Evolutionary conservation across 352 stramenopile genomes (phyloP).

Genomic region (Globisporangium parvum): DNA sequence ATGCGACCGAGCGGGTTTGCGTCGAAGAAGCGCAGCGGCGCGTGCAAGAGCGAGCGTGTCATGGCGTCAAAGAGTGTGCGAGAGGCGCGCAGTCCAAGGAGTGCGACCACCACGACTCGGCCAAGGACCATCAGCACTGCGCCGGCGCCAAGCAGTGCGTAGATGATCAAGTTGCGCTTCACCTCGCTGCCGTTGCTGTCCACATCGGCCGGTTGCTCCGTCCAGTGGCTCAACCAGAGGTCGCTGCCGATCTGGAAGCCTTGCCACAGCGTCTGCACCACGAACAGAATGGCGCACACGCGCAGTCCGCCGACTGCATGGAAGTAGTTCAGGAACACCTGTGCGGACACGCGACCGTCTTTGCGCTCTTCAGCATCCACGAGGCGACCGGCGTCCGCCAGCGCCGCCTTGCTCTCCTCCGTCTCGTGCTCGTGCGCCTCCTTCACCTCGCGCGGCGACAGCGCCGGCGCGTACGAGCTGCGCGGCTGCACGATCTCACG

Average conservation of each 20-base stretch:
- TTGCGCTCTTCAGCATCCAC: slow-evolving; percentile 34
- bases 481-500: background rate
- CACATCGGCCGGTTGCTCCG: background rate
- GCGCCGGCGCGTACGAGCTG: background rate
- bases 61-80: slow-evolving; percentile 69
- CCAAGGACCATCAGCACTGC: slow-evolving; percentile 24
- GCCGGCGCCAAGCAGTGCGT: slow-evolving; percentile 11
- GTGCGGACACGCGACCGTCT: slow-evolving; percentile 27
- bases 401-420: background rate
- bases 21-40: slow-evolving; percentile 87
- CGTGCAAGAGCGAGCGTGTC: slow-evolving; percentile 63
- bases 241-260: slow-evolving; percentile 15
- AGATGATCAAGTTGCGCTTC: slow-evolving; percentile 19
- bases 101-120: slow-evolving; percentile 17
- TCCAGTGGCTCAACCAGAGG: slow-evolving; percentile 24
- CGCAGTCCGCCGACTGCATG: slow-evolving; percentile 24
- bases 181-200: background rate
- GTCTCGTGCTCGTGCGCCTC: slow-evolving; percentile 4
- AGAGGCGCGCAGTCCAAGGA: slow-evolving; percentile 20
- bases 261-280: slow-evolving; percentile 13
- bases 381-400: slow-evolving; percentile 11
- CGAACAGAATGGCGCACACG: slow-evolving; percentile 10
- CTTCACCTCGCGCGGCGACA: slow-evolving; percentile 3
- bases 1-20: slow-evolving; percentile 81
- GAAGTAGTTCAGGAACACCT: slow-evolving; percentile 33